Evolutionary conservation across 768 basidiomycete genomes (phyloP).

Genomic region (Clitopilus passeckerianus): DNA sequence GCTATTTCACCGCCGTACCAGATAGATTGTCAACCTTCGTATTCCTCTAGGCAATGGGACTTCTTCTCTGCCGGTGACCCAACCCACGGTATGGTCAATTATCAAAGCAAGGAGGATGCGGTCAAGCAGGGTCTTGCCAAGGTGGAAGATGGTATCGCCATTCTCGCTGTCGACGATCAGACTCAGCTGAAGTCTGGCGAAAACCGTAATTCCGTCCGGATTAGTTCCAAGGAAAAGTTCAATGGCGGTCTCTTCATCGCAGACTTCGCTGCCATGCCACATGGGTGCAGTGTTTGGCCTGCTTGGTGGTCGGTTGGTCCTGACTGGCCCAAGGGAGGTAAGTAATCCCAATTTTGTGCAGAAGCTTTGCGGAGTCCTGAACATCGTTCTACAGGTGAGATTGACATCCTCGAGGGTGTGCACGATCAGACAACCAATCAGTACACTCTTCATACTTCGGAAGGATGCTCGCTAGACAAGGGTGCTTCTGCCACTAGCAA

Average conservation of each 20-base stretch:
- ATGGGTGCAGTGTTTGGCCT: constrained; percentile 64
- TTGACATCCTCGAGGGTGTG: constrained; percentile 75
- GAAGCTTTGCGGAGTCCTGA: constrained; percentile 1
- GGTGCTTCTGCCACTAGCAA: constrained; percentile 18
- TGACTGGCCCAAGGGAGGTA: constrained; percentile 48
- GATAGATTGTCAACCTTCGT: not conserved
- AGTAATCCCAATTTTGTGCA: constrained; percentile 6
- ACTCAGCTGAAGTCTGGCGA: constrained; percentile 40
- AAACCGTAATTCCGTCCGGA: constrained; percentile 62
- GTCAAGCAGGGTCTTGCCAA: constrained; percentile 48
- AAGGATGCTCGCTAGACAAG: constrained; percentile 29
- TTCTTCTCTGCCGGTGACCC: constrained; percentile 62
- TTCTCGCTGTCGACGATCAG: constrained; percentile 59
- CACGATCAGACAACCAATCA: constrained; percentile 54
- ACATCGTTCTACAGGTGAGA: constrained; percentile 38
- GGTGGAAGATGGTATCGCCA: constrained; percentile 41
- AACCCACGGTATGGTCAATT: constrained; percentile 66
- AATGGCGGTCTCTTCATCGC: constrained; percentile 68
- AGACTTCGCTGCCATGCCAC: constrained; percentile 64
- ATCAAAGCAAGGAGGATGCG: constrained; percentile 40
- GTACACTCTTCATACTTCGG: constrained; percentile 57
- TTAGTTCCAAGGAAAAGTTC: constrained; percentile 58
- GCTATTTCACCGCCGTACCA: not conserved
- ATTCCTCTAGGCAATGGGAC: constrained; percentile 45
- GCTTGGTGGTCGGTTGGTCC: constrained; percentile 49